These are phyloP conservation scores for Boletus bicolor DNA, from an alignment of 768 basidiomycete species.

Conservation along the genomic window DNA sequence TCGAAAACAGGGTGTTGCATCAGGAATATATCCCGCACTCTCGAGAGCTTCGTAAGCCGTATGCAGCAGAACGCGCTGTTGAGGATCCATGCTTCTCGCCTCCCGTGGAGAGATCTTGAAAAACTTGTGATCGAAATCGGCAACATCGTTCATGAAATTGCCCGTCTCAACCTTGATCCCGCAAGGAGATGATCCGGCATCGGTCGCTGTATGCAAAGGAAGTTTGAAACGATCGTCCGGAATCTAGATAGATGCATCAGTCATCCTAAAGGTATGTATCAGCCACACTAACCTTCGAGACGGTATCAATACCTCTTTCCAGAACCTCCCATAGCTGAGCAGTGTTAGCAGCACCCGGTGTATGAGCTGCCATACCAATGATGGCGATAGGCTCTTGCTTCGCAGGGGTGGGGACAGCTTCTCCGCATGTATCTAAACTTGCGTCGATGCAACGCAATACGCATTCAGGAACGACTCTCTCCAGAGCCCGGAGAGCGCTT, in stretches of 20 bases:
- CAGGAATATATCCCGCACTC: conserved; percentile 65
- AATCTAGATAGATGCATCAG: conserved; percentile 41
- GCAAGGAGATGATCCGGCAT: conserved; percentile 33
- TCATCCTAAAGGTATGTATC: neutral
- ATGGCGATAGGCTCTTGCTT: conserved; percentile 60
- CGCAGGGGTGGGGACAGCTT: neutral
- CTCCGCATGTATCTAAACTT: conserved; percentile 6
- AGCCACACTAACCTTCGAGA: conserved; percentile 46
- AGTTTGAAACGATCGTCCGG: conserved; percentile 56
- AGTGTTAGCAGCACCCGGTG: conserved; percentile 47
- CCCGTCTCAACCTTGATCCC: conserved; percentile 52
- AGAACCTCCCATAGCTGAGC: conserved; percentile 59
- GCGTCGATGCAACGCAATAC: conserved; percentile 17
- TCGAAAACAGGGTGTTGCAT: conserved; percentile 47
- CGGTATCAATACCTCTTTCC: conserved; percentile 51
- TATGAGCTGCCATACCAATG: conserved; percentile 64
- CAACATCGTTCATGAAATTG: conserved; percentile 59
- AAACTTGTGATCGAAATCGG: conserved; percentile 65
- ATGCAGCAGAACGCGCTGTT: conserved; percentile 66
- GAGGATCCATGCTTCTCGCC: conserved; percentile 74
- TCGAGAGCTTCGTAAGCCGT: conserved; percentile 68
- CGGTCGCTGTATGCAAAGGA: conserved; percentile 33
- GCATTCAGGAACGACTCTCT: conserved; percentile 31
- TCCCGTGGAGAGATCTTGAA: conserved; percentile 75
- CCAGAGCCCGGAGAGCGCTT: conserved; percentile 37